phyloP scores from a whole-genome alignment of 2,329 filamentous ascomycete species.

The Cladorrhinum sp. region DNA sequence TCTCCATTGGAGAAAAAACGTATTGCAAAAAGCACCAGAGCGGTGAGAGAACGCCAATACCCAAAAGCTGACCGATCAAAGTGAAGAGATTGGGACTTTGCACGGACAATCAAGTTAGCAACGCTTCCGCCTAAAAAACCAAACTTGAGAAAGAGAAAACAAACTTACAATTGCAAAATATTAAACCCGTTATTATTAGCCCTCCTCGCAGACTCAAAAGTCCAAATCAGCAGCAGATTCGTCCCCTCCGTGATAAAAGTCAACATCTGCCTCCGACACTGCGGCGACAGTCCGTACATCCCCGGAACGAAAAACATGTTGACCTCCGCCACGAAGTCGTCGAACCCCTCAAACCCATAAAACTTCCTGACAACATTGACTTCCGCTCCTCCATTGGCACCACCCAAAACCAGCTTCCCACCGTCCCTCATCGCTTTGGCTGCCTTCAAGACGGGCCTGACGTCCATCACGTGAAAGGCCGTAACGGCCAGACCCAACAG shows the following conservation, averaged over 20 bases:
- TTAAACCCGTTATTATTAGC: slow-evolving; percentile 21
- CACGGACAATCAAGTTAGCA: neutral
- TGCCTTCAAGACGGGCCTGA: neutral
- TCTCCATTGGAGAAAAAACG: slow-evolving; percentile 18
- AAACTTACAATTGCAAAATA: slow-evolving; percentile 12
- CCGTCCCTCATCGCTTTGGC: neutral
- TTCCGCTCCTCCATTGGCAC: neutral
- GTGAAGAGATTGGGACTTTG: slow-evolving; percentile 19
- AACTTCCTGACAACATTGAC: slow-evolving; percentile 13
- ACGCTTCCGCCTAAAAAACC: neutral
- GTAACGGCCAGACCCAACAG: slow-evolving; percentile 7
- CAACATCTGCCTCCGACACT: slow-evolving; percentile 12
- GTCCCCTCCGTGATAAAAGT: slow-evolving; percentile 19
- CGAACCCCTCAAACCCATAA: slow-evolving; percentile 13
- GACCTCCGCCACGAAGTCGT: slow-evolving; percentile 14
- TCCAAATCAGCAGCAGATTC: slow-evolving; percentile 19
- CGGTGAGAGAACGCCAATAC: slow-evolving; percentile 16
- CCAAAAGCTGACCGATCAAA: slow-evolving; percentile 17
- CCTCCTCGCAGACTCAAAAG: slow-evolving; percentile 18
- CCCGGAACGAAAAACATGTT: slow-evolving; percentile 21
- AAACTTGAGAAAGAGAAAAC: neutral
- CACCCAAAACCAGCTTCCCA: neutral
- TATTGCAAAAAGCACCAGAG: slow-evolving; percentile 23
- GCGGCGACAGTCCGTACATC: slow-evolving; percentile 13
- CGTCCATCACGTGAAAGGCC: slow-evolving; percentile 14